Conservation (phyloP, 2,329 filamentous ascomycete genomes). For the Botrytis paeoniae region DNA sequence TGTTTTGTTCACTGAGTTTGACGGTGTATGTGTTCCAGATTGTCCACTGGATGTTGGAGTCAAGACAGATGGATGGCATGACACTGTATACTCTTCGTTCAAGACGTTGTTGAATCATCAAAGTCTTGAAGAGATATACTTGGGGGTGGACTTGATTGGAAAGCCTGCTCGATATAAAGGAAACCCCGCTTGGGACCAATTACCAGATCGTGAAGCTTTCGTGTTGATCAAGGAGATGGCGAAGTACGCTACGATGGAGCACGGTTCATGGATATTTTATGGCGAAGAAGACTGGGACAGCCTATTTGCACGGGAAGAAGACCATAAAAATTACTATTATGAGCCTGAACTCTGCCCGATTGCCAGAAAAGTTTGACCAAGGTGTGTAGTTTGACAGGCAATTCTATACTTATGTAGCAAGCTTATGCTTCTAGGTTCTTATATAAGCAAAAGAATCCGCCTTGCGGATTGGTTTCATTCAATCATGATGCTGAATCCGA, state of each 20-base stretch:
- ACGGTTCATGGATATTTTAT: not conserved
- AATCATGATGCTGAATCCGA: not conserved
- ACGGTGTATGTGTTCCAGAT: not conserved
- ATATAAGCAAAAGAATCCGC: not conserved
- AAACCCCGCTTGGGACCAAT: not conserved
- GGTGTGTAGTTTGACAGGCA: not conserved
- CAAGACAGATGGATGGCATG: not conserved
- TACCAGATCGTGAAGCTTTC: not conserved
- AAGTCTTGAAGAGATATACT: not conserved
- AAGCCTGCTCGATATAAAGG: not conserved
- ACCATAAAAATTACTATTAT: too few species aligned
- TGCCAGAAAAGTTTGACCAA: not conserved
- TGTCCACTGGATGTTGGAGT: not conserved
- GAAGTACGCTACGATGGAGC: not conserved
- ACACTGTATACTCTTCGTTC: not conserved
- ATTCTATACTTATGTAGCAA: not conserved
- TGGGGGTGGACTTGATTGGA: not conserved
- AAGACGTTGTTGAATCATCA: not conserved
- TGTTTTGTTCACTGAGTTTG: not conserved
- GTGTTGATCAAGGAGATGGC: not conserved
- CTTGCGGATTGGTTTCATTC: not conserved
- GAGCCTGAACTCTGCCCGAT: not conserved
- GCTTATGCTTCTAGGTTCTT: not conserved
- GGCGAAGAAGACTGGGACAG: not conserved
- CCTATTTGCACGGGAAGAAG: not conserved